Evolutionary conservation across 371 early-diverging fungal species (phyloP).

Genomic region (Mortierella sp.): DNA sequence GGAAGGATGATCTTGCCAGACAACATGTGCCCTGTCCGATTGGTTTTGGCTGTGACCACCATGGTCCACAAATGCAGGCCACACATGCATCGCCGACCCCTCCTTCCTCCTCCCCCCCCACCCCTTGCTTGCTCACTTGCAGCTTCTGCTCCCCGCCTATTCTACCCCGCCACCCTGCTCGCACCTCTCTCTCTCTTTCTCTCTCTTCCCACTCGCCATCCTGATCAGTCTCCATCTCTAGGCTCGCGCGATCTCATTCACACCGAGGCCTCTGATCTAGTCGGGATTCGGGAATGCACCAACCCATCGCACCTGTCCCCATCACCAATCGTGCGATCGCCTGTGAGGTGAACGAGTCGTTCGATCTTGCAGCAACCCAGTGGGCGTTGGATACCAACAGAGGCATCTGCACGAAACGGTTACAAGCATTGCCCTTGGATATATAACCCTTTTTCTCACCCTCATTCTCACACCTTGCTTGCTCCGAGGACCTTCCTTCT

Average conservation of each 20-base stretch:
- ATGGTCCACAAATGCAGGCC: no score
- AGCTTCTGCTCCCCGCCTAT: not conserved
- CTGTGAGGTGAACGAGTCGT: no score
- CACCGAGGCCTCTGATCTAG: no score
- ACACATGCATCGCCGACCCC: not conserved
- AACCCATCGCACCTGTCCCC: no score
- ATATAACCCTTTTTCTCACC: not conserved
- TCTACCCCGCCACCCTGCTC: not conserved
- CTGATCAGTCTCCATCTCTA: not conserved
- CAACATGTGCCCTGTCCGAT: not conserved
- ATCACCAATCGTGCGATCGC: no score
- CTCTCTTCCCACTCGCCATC: not conserved
- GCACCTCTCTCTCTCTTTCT: not conserved
- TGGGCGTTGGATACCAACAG: no score
- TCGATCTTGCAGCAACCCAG: no score
- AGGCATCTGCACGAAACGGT: no score
- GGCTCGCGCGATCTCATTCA: not conserved
- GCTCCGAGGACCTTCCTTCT: no score
- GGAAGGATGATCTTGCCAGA: no score
- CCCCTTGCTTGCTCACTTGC: not conserved
- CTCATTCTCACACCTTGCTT: not conserved
- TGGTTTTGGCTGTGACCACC: not conserved
- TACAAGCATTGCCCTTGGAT: no score
- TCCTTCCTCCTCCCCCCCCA: not conserved
- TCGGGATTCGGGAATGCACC: no score